Base-by-base conservation (phyloP, 2,329 filamentous ascomycete species). In the Myrmaecium sp. region DNA sequence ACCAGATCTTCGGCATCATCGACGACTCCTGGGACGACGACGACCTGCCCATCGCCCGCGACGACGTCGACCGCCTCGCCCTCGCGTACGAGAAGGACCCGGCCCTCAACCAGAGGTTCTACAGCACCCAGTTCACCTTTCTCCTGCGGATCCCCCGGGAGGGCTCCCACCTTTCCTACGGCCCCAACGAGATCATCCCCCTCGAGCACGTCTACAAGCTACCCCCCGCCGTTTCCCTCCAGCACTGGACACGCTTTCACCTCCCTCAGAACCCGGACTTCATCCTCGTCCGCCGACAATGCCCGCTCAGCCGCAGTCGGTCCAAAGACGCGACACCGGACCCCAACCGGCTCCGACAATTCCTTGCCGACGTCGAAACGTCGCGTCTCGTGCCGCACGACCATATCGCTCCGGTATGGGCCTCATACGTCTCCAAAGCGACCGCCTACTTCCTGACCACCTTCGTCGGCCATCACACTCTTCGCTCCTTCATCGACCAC, bases 21-120 rank as follows among this genome's bases (percentile, higher is more conserved):
- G 76, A 83, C 48, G 70, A 76, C 41, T 75, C 72, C 13, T 81
- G 75, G 75, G 74, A 78, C 37, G 78, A 84, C 41, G 64, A 69
- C 28, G 77, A 84, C 50, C 56, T 84, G 21, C 78, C 78, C 4
- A 60, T 83, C 25, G 58, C 69, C 4, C 55, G 66, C 28, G 70
- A 77, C 26, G 67, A 76, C 32, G 64, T 82, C 23, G 62, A 66
- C 37, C 65, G 66, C 24, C 61, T 82, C 11, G 60, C 63, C 16
- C 54, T 81, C 22, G 69, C 69, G 0, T 59, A 64, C 13, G 51
- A 58, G 14, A 64, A 60, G 26, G 67, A 80, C 43, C 64, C 71
- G 31, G 64, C 62, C 29, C 43, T 76, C n/a, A 72, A 78, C 38
- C 65, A 58, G 44, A 73, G 62, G 37, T 82, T 83, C 44, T 77